Percentiles rank a stretch among this genome's conserved stretches.
Evolutionary conservation across 2,329 filamentous ascomycete genomes (phyloP).

Genomic region (Botrytis byssoidea): DNA sequence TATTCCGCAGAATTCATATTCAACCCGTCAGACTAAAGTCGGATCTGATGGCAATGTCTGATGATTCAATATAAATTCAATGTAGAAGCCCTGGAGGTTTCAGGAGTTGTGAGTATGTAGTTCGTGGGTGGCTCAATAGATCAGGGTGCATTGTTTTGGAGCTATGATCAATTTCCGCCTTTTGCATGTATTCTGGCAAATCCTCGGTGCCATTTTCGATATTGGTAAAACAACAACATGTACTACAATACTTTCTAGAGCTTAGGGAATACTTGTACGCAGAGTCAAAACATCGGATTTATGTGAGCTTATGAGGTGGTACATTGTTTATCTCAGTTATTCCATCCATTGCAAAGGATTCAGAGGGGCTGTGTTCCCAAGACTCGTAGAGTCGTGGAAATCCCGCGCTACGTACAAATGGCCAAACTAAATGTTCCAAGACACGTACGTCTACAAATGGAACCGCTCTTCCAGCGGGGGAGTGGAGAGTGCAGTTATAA

Average conservation of each 20-base stretch:
- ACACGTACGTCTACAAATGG: not conserved
- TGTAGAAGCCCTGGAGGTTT: not conserved
- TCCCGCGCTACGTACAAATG: not conserved
- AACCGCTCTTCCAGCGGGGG: not conserved
- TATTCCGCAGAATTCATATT: not conserved
- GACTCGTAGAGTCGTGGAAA: not conserved
- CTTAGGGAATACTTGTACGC: not conserved
- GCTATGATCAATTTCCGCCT: slow-evolving; percentile 3
- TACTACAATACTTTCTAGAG: not conserved
- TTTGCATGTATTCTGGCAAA: not conserved
- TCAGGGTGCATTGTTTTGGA: not conserved
- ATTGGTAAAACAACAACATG: not conserved
- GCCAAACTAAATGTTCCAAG: not conserved
- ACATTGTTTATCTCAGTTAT: not conserved
- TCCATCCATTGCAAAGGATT: not conserved
- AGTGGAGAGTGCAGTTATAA: not conserved
- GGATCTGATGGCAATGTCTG: not conserved
- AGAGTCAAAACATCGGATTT: not conserved
- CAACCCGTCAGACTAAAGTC: not conserved
- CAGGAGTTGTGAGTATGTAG: not conserved
- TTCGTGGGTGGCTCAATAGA: not conserved
- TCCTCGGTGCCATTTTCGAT: not conserved
- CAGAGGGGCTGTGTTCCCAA: not conserved
- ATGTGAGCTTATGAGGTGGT: not conserved
- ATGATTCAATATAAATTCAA: slow-evolving; percentile 6